Percentiles rank a stretch among this genome's conserved stretches.
These are phyloP conservation scores for Gymnopilus junonius DNA, from an alignment of 768 basidiomycete species.

Conservation along the genomic window DNA sequence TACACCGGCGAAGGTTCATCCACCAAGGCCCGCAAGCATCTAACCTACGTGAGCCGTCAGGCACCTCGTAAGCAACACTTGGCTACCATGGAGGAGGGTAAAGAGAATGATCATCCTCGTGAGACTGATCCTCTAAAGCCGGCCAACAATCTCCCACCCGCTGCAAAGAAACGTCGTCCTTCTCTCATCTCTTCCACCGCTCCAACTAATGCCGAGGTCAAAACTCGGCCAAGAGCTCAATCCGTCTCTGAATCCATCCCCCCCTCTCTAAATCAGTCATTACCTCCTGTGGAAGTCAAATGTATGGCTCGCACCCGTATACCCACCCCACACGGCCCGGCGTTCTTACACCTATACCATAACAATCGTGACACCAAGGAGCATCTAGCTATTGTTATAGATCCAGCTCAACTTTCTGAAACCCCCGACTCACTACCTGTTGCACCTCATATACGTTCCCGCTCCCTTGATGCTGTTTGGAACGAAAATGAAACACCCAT, in stretches of 20 bases:
- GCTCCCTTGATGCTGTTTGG: slow-evolving; percentile 85
- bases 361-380: slow-evolving; percentile 93
- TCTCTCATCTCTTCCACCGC: slow-evolving; percentile 32
- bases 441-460: slow-evolving; percentile 77
- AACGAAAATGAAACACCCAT: slow-evolving; percentile 84
- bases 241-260: slow-evolving; percentile 22
- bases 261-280: slow-evolving; percentile 20
- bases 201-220: slow-evolving; percentile 27
- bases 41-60: slow-evolving; percentile 75
- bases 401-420: slow-evolving; percentile 81
- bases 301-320: slow-evolving; percentile 98
- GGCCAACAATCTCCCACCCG: slow-evolving; percentile 42
- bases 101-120: slow-evolving; percentile 54
- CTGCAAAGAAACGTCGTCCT: slow-evolving; percentile 45
- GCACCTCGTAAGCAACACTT: slow-evolving; percentile 71
- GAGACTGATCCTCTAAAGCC: slow-evolving; percentile 42
- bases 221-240: slow-evolving; percentile 28
- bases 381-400: slow-evolving; percentile 94
- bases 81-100: slow-evolving; percentile 39
- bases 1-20: slow-evolving; percentile 49
- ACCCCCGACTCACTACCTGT: slow-evolving; percentile 32
- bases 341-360: slow-evolving; percentile 94
- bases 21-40: slow-evolving; percentile 44
- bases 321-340: slow-evolving; percentile 93
- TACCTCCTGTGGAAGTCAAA: slow-evolving; percentile 64